phyloP scores from a whole-genome alignment of 2,329 filamentous ascomycete genomes.

The Apiospora koreana region DNA sequence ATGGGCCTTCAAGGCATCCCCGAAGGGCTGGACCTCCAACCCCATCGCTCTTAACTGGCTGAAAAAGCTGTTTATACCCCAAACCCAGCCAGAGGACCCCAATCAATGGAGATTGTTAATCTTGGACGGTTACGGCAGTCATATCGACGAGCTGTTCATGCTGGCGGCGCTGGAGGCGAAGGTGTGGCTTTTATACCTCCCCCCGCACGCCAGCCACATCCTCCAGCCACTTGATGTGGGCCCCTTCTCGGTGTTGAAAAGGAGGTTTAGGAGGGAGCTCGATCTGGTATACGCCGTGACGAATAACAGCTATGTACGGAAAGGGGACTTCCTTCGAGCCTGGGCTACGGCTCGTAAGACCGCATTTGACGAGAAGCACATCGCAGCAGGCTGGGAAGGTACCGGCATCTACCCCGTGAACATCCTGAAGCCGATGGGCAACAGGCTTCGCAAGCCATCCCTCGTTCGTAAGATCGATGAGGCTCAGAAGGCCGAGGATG shows the following conservation, averaged over 20 bases:
- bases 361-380: not conserved
- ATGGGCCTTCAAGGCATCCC: not conserved
- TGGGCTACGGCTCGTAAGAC: not conserved
- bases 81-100: not conserved
- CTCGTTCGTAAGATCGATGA: not conserved
- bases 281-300: not conserved
- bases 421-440: not conserved
- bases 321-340: not conserved
- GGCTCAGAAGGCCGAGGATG: not conserved
- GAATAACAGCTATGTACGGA: not conserved
- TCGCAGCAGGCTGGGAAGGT: not conserved
- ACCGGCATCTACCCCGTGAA: not conserved
- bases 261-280: not conserved
- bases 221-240: not conserved
- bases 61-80: not conserved
- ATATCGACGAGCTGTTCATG: not conserved
- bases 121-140: not conserved
- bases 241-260: not conserved
- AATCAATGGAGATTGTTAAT: not conserved
- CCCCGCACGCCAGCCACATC: not conserved
- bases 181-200: not conserved
- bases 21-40: not conserved
- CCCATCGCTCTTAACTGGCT: not conserved
- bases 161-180: not conserved
- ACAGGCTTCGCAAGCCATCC: not conserved